phyloP scores from a whole-genome alignment of 2,329 filamentous ascomycete genomes.

The Xylaria sp. region DNA sequence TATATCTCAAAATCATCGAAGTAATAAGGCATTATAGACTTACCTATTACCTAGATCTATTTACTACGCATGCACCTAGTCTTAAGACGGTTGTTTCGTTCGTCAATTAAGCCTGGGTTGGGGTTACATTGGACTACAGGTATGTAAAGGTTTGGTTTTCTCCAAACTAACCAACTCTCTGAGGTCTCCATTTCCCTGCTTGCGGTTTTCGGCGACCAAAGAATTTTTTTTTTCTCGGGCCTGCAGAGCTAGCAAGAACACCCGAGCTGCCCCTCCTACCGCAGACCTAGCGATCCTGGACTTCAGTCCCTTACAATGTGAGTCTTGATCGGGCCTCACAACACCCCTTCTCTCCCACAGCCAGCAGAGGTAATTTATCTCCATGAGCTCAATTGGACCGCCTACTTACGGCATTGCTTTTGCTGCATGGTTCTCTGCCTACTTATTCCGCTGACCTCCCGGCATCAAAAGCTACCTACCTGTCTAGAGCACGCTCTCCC shows the following conservation, averaged over 20 bases:
- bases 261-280: constrained; percentile 1
- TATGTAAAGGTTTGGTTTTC: not conserved
- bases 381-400: constrained; percentile 19
- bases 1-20: too few species aligned
- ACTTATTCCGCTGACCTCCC: constrained; percentile 18
- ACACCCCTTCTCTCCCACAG: constrained; percentile 22
- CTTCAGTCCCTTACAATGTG: constrained; percentile 25
- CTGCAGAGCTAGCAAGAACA: constrained; percentile 1
- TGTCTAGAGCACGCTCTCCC: constrained; percentile 12
- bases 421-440: constrained; percentile 3
- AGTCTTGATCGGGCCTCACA: constrained; percentile 7
- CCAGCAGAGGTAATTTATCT: constrained; percentile 29
- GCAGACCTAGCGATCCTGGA: too few species aligned
- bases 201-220: constrained; percentile 12
- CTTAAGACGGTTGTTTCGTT: too few species aligned
- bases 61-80: too few species aligned
- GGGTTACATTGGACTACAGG: not conserved
- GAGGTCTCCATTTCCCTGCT: too few species aligned
- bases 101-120: too few species aligned
- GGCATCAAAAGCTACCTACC: constrained; percentile 2
- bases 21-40: too few species aligned
- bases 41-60: too few species aligned
- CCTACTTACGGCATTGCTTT: constrained; percentile 12
- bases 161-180: too few species aligned
- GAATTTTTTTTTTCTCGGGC: constrained; percentile 5